phyloP scores from a whole-genome alignment of 2,329 filamentous ascomycete species.

The Alternaria sp. region DNA sequence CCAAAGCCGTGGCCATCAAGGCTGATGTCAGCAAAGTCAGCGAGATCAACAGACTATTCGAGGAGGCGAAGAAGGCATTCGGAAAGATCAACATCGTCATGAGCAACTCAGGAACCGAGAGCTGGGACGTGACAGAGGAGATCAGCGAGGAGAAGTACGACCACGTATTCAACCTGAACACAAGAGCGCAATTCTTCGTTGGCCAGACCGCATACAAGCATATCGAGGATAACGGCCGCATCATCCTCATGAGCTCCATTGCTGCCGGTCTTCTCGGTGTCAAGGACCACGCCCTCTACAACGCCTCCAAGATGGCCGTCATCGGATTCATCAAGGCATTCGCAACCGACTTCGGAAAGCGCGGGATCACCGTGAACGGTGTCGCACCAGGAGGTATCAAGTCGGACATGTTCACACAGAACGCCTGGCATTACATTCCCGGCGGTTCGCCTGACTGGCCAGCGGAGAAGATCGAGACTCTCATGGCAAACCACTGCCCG shows the following conservation, averaged over 20 bases:
- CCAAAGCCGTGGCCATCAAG: conserved; percentile 64
- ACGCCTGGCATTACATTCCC: conserved; percentile 61
- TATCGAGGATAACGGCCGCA: conserved; percentile 71
- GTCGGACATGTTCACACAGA: conserved; percentile 77
- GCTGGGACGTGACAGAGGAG: conserved; percentile 71
- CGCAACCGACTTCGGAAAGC: conserved; percentile 72
- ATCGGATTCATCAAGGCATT: conserved; percentile 76
- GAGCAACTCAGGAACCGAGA: conserved; percentile 66
- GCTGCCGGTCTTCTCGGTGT: conserved; percentile 71
- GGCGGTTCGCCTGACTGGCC: conserved; percentile 57
- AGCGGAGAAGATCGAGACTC: conserved; percentile 56
- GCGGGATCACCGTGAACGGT: conserved; percentile 74
- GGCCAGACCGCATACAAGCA: conserved; percentile 76
- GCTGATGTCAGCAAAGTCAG: conserved; percentile 61
- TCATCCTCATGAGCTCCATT: conserved; percentile 78
- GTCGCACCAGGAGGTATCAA: conserved; percentile 76
- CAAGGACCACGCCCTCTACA: conserved; percentile 74
- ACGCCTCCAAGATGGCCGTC: conserved; percentile 73
- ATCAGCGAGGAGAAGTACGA: conserved; percentile 74
- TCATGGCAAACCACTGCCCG: conserved; percentile 59
- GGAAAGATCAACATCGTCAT: conserved; percentile 57
- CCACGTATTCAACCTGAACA: conserved; percentile 72
- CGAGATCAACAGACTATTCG: conserved; percentile 65
- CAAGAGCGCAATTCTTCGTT: conserved; percentile 77
- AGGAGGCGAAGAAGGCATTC: conserved; percentile 52